Conservation (phyloP, 2,329 filamentous ascomycete species). For the Phyllosticta citribraziliensis region DNA sequence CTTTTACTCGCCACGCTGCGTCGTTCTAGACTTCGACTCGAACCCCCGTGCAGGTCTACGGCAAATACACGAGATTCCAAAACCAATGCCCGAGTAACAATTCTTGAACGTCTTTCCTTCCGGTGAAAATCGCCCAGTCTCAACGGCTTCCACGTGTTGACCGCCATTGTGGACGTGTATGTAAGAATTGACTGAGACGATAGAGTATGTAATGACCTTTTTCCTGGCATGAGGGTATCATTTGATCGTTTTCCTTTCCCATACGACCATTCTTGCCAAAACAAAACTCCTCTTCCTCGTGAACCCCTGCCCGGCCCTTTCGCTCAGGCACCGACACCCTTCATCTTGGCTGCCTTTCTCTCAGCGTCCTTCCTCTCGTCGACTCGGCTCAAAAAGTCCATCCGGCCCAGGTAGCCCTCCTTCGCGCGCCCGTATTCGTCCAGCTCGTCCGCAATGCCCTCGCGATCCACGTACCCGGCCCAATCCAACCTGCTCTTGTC, state of each 20-base stretch:
- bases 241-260: background rate
- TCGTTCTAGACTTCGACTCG: background rate
- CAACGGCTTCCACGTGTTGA: no score
- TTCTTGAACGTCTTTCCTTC: no score
- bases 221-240: background rate
- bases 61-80: no score
- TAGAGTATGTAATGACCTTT: no score
- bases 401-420: slow-evolving; percentile 50
- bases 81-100: no score
- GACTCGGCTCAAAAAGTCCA: slow-evolving; percentile 52
- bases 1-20: background rate
- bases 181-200: no score
- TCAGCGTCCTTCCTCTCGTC: slow-evolving; percentile 48
- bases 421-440: slow-evolving; percentile 52
- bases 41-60: no score
- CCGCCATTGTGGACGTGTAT: no score
- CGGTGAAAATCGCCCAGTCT: no score
- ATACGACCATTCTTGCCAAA: background rate
- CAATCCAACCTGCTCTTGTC: slow-evolving; percentile 58
- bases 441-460: slow-evolving; percentile 52
- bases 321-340: background rate
- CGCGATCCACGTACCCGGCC: slow-evolving; percentile 53
- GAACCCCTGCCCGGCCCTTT: background rate
- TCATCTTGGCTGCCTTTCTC: slow-evolving; percentile 37
- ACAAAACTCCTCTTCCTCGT: background rate